Evolutionary conservation across 352 stramenopile species (phyloP).

Genomic region (Phytophthora macrochlamydospora): DNA sequence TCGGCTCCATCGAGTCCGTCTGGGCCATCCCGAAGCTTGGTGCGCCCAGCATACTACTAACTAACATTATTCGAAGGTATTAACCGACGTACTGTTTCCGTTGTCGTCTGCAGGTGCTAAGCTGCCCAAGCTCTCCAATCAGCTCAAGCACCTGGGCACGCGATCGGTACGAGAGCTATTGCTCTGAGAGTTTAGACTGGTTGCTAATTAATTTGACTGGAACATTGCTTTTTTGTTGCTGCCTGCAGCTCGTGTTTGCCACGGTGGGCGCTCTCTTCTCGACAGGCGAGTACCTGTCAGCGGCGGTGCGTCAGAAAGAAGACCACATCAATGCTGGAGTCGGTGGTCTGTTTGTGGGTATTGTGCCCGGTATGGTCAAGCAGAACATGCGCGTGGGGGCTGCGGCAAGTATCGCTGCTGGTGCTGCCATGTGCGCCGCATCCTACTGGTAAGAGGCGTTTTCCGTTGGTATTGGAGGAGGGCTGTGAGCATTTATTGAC

Average conservation of each 20-base stretch:
- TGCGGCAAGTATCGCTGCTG: slow-evolving; percentile 52
- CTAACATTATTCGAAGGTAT: no score
- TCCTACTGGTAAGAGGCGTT: slow-evolving; percentile 65
- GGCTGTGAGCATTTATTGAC: background rate
- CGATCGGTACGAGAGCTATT: slow-evolving; percentile 53
- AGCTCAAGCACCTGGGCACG: slow-evolving; percentile 80
- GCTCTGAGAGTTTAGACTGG: background rate
- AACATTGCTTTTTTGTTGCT: no score
- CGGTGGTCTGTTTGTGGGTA: slow-evolving; percentile 63
- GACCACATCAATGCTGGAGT: slow-evolving; percentile 73
- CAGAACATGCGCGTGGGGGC: slow-evolving; percentile 73
- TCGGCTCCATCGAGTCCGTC: slow-evolving; percentile 83
- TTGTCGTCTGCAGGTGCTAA: slow-evolving; percentile 51
- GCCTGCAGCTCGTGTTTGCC: slow-evolving; percentile 71
- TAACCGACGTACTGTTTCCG: background rate
- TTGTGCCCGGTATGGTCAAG: slow-evolving; percentile 76
- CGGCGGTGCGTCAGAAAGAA: slow-evolving; percentile 72
- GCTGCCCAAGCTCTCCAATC: slow-evolving; percentile 80
- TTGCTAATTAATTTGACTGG: slow-evolving; percentile 3
- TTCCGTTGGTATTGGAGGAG: no score
- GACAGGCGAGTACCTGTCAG: slow-evolving; percentile 66
- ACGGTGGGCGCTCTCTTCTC: slow-evolving; percentile 67
- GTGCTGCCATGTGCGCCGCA: slow-evolving; percentile 49
- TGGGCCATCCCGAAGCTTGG: slow-evolving; percentile 89
- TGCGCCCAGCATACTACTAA: slow-evolving; percentile 24